Base-by-base conservation (phyloP, 495 filamentous ascomycete genomes). In the Trichocladium antarcticum region DNA sequence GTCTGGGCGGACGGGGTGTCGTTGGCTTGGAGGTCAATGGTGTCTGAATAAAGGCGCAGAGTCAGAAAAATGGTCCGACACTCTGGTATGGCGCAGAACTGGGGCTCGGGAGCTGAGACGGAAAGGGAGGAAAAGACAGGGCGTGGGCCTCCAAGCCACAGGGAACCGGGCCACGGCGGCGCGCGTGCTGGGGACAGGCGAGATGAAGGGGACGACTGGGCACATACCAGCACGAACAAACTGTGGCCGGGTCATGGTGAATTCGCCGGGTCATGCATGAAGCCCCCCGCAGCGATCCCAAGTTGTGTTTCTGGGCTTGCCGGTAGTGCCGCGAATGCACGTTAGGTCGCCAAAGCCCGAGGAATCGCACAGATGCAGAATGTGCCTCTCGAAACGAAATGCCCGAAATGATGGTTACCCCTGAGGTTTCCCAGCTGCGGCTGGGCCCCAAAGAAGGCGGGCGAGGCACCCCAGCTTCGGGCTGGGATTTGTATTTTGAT, bases 1-100 rank as follows among this genome's bases (percentile, higher is more conserved):
- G 85, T 86, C 66, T 94, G 76, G 6, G 92, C 84, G 37, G 89
- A 89, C 20, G 87, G 87, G 21, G 84, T 68, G 62, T 82, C 71
- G 58, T 81, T 83, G 65, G 83, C 78, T 72, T 99, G 93, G 6
- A 98, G 82, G 69, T 98, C 92, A 64, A 97, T 80, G 43, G 92
- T 90, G 70, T 99, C 92, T 96, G 60, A 50, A 47, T 49, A 53
- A 50, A 37, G 21, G 46, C 44, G 39, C 31, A 44, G 46, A 38
- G 54, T 62, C 38, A 57, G 59, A 57, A 37, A 54, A 45, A 43
- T 16, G 10, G 41, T 6, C 29, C 34, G 37, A 41, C 37, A 28
- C 29, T 45, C 17, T 45, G 29, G 51, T 16, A 42, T 17, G 54
- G 34, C 51, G 37, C 22, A 29, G 32, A 22, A 22, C 24, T 41